Percentiles rank a stretch among this genome's conserved stretches.
Evolutionary conservation across 2,329 filamentous ascomycete species (phyloP).

Genomic region (Talaromyces amestolkiae): DNA sequence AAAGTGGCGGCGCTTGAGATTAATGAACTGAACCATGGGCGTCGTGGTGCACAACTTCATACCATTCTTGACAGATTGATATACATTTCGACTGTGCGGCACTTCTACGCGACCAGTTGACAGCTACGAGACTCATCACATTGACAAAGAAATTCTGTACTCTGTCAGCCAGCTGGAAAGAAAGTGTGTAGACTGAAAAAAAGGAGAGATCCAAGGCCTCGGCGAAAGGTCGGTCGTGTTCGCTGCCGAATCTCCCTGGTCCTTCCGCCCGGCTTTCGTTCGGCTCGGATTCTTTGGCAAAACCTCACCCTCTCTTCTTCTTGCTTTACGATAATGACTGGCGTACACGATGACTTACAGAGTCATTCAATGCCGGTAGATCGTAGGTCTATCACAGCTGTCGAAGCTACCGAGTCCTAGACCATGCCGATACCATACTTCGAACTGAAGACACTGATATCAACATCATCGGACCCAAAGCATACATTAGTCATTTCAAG

Average conservation of each 20-base stretch:
- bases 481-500: neutral
- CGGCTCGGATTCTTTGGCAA: neutral
- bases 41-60: neutral
- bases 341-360: neutral
- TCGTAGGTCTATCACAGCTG: neutral
- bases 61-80: neutral
- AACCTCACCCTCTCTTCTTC: neutral
- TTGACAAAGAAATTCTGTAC: neutral
- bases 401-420: neutral
- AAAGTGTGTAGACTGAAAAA: neutral
- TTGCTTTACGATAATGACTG: neutral
- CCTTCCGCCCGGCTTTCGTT: slow-evolving; percentile 5
- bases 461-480: neutral
- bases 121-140: neutral
- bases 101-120: neutral
- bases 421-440: neutral
- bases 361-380: neutral
- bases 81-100: neutral
- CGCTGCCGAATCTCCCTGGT: slow-evolving; percentile 5
- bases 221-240: slow-evolving; percentile 14
- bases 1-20: neutral
- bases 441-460: neutral
- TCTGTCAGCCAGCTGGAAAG: neutral
- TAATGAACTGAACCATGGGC: neutral
- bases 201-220: neutral